Evolutionary conservation across 495 filamentous ascomycete genomes (phyloP).

Genomic region (Hypomontagnella monticulosa): DNA sequence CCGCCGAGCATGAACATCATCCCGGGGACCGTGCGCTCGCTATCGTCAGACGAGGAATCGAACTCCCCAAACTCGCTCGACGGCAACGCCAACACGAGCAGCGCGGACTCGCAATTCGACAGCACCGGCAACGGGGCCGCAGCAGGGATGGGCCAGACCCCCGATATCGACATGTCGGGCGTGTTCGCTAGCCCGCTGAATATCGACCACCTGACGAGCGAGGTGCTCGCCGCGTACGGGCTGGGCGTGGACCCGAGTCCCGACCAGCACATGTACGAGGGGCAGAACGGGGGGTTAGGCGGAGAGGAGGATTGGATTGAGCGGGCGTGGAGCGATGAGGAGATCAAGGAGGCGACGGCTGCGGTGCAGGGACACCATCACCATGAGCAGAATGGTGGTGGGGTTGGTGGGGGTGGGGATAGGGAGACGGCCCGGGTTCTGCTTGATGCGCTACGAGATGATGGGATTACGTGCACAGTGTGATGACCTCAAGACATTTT

Average conservation of each 20-base stretch:
- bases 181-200: slow-evolving; percentile 19
- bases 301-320: slow-evolving; percentile 45
- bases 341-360: slow-evolving; percentile 14
- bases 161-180: slow-evolving; percentile 34
- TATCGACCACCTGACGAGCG: slow-evolving; percentile 31
- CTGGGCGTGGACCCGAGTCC: slow-evolving; percentile 10
- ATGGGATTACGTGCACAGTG: slow-evolving; percentile 27
- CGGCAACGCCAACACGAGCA: slow-evolving; percentile 6
- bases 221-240: slow-evolving; percentile 35
- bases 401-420: slow-evolving; percentile 20
- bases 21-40: slow-evolving; percentile 40
- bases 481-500: slow-evolving; percentile 6
- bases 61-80: slow-evolving; percentile 38
- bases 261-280: slow-evolving; percentile 29
- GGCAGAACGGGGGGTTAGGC: neutral
- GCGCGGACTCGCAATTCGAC: slow-evolving; percentile 2
- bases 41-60: slow-evolving; percentile 45
- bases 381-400: neutral
- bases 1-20: slow-evolving; percentile 27
- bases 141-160: neutral
- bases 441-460: slow-evolving; percentile 41
- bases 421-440: slow-evolving; percentile 42
- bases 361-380: slow-evolving; percentile 11
- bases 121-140: neutral
- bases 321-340: slow-evolving; percentile 39